Conservation (phyloP, 805 yeast species). For the Kuraishia piskuri region DNA sequence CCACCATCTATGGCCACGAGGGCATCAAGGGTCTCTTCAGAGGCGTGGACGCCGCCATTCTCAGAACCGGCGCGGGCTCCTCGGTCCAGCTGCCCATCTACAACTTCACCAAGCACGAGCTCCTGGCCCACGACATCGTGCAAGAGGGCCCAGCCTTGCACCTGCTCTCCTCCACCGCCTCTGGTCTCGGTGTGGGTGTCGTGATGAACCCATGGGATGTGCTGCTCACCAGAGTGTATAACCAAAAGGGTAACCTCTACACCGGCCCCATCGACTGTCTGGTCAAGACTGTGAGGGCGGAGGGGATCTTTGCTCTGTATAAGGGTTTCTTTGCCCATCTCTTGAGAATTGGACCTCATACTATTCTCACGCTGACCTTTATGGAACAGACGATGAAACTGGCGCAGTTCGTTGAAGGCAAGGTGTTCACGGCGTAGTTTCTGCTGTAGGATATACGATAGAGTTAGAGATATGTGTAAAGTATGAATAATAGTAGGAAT, state of each 20-base stretch:
- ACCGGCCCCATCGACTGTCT: slow-evolving; percentile 86
- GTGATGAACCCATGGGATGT: slow-evolving; percentile 99
- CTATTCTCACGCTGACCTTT: slow-evolving; percentile 79
- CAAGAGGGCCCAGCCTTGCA: slow-evolving; percentile 64
- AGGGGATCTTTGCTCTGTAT: slow-evolving; percentile 82
- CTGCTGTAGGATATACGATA: not conserved
- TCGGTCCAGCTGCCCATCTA: slow-evolving; percentile 91
- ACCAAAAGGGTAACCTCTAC: slow-evolving; percentile 85
- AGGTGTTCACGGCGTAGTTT: slow-evolving; percentile 7
- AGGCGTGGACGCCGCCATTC: slow-evolving; percentile 90
- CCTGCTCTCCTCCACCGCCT: slow-evolving; percentile 59
- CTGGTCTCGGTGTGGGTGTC: slow-evolving; percentile 89
- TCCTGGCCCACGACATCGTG: slow-evolving; percentile 44
- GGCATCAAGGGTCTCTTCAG: slow-evolving; percentile 76
- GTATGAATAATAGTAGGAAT: not conserved
- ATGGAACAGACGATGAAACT: slow-evolving; percentile 91
- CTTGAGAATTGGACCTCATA: slow-evolving; percentile 90
- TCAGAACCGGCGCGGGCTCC: slow-evolving; percentile 94
- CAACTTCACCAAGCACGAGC: slow-evolving; percentile 59
- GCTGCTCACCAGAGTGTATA: slow-evolving; percentile 86
- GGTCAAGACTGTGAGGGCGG: slow-evolving; percentile 68
- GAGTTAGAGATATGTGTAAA: not conserved
- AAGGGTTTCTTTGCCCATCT: slow-evolving; percentile 95
- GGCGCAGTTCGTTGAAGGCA: slow-evolving; percentile 32
- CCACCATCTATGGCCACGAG: slow-evolving; percentile 50